Percentiles rank a stretch among this genome's conserved stretches.
These are phyloP conservation scores for Parathielavia hyrcaniae DNA, from an alignment of 495 filamentous ascomycete genomes.

Conservation along the genomic window DNA sequence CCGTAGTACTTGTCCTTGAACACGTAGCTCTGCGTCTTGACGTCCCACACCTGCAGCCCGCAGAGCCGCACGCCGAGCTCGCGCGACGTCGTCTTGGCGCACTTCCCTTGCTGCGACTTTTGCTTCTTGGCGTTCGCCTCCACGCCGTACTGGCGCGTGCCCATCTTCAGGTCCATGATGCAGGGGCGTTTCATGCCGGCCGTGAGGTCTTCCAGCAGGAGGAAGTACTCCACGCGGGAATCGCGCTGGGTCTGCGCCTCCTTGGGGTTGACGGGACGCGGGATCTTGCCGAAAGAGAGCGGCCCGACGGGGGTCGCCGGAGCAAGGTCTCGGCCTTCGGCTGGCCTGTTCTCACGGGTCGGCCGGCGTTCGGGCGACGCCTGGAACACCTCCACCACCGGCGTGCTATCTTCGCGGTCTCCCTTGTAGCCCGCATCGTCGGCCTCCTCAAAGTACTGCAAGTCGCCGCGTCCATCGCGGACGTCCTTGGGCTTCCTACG, in stretches of 20 bases:
- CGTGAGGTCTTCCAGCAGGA: conserved; percentile 93
- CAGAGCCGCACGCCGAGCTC: conserved; percentile 89
- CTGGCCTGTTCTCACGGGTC: conserved; percentile 4
- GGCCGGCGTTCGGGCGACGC: not conserved
- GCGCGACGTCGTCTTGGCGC: conserved; percentile 83
- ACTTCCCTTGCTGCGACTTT: conserved; percentile 86
- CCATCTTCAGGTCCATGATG: conserved; percentile 98
- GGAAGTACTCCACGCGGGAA: conserved; percentile 78
- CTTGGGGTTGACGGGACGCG: conserved; percentile 61
- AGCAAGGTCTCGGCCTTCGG: conserved; percentile 25
- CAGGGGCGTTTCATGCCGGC: conserved; percentile 94
- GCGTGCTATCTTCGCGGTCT: conserved; percentile 49
- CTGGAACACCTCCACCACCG: not conserved
- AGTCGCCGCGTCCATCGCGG: conserved; percentile 54
- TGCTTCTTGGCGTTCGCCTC: conserved; percentile 89
- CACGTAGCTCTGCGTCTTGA: conserved; percentile 68
- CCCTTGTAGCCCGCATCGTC: conserved; percentile 76
- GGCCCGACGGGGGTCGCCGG: conserved; percentile 28
- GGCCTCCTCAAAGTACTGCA: conserved; percentile 73
- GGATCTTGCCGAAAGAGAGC: conserved; percentile 35
- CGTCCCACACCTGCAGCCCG: conserved; percentile 94
- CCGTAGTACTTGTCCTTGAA: conserved; percentile 99
- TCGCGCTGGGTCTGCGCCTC: conserved; percentile 62
- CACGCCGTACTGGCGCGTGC: conserved; percentile 96
- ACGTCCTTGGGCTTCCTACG: conserved; percentile 62